Evolutionary conservation across 306 rosid species (phyloP).

Genomic region (Cercis canadensis): DNA sequence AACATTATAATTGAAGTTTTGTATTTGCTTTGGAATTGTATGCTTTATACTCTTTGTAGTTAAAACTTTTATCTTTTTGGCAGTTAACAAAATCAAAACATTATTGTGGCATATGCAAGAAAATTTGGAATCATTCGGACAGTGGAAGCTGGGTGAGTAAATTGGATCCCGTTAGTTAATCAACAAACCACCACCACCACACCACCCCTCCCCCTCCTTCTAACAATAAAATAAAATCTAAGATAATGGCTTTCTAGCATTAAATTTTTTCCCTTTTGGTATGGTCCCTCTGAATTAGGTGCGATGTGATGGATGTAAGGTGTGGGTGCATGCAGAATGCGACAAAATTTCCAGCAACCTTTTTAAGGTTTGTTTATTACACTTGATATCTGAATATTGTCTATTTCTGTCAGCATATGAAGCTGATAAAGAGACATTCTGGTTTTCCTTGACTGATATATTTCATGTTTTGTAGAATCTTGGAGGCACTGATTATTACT

Average conservation of each 20-base stretch:
- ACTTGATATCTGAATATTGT: slow-evolving; percentile 28
- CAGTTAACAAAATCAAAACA: slow-evolving; percentile 91
- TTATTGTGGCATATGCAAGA: slow-evolving; percentile 97
- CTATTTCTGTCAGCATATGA: slow-evolving; percentile 29
- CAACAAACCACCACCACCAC: too few relatives aligned
- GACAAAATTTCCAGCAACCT: slow-evolving; percentile 84
- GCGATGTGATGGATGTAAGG: slow-evolving; percentile 98
- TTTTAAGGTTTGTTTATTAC: slow-evolving; percentile 68
- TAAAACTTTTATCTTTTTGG: slow-evolving; percentile 31
- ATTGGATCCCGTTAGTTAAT: slow-evolving; percentile 31
- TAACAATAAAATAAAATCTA: neutral
- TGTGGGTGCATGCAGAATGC: slow-evolving; percentile 98
- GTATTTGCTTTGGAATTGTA: slow-evolving; percentile 12
- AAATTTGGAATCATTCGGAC: slow-evolving; percentile 88
- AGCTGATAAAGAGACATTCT: slow-evolving; percentile 35
- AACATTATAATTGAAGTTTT: slow-evolving; percentile 34
- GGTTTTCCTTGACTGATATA: slow-evolving; percentile 41
- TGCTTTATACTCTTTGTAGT: slow-evolving; percentile 34
- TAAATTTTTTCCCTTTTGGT: slow-evolving; percentile 20
- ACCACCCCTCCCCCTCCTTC: too few relatives aligned
- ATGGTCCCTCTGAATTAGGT: slow-evolving; percentile 62
- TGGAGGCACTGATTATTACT: slow-evolving; percentile 90
- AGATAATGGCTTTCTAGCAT: slow-evolving; percentile 28
- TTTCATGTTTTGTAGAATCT: slow-evolving; percentile 67
- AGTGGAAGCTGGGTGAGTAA: slow-evolving; percentile 98